phyloP scores from a whole-genome alignment of 176 grass and related monocot genomes.

The Dactylis glomerata region DNA sequence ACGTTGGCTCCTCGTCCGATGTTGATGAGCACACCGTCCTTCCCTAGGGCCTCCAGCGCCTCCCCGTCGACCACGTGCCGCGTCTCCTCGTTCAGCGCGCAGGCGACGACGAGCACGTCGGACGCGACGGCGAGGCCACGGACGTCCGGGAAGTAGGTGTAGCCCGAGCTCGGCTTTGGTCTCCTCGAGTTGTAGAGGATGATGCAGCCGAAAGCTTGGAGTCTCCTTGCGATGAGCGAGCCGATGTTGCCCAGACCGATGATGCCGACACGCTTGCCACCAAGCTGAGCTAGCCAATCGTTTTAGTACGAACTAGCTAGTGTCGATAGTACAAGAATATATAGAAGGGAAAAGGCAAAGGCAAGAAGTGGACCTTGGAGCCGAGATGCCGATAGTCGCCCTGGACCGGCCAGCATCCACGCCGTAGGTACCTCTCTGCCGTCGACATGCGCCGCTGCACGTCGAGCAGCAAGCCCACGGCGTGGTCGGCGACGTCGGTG shows the following conservation, averaged over 20 bases:
- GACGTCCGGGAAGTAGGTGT: slow-evolving; percentile 26
- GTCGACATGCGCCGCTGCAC: slow-evolving; percentile 36
- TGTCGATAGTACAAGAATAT: too few relatives aligned
- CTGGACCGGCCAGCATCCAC: slow-evolving; percentile 18
- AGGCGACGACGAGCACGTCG: slow-evolving; percentile 40
- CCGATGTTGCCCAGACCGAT: too few relatives aligned
- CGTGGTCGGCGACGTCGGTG: slow-evolving; percentile 41
- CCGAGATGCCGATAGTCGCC: slow-evolving; percentile 28
- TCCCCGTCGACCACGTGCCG: slow-evolving; percentile 26
- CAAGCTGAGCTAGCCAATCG: too few relatives aligned
- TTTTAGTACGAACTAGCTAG: too few relatives aligned
- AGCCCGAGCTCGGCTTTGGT: neutral
- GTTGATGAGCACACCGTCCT: slow-evolving; percentile 46
- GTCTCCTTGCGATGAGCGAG: slow-evolving; percentile 40
- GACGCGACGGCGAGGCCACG: slow-evolving; percentile 25
- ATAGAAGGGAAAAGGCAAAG: too few relatives aligned
- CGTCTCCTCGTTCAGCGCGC: slow-evolving; percentile 38
- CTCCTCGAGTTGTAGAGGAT: slow-evolving; percentile 43
- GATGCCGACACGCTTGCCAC: too few relatives aligned
- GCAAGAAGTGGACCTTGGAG: slow-evolving; percentile 51
- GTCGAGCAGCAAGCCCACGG: slow-evolving; percentile 42
- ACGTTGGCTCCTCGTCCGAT: slow-evolving; percentile 39
- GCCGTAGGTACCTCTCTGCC: too few relatives aligned
- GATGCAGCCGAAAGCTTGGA: slow-evolving; percentile 46
- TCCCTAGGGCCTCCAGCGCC: slow-evolving; percentile 42